Evolutionary conservation across 352 stramenopile species (phyloP), one percentile per base, ranked within the genome.

Genomic region (Globisporangium paroecandrum): DNA sequence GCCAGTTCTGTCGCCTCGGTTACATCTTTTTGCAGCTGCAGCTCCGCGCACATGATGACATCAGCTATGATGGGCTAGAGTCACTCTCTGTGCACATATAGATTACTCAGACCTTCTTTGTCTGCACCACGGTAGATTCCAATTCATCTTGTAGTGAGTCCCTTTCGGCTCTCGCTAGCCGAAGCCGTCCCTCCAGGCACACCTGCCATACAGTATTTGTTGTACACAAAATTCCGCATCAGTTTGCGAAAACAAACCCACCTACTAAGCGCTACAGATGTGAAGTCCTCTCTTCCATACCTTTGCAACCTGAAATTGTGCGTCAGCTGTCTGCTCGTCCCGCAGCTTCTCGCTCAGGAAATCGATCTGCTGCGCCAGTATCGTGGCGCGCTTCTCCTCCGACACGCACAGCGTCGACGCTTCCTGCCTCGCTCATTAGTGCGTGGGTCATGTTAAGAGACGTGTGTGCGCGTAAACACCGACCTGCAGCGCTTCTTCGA

Each of bases 401-500:
- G 53, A 27, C 5, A 15, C 56, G 27, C 66, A 72, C 38, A 62
- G 12, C 13, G n/a, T 10, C 13, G 61, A 58, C 22, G 60, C 69
- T 27, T 66, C 27, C 65, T 75, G 32, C 32, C 32, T 38, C 32
- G 32, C 32, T 38, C 32, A 9, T 38, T 38, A 38, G 32, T 38
- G 32, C 0, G 8, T 7, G 32, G 6, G 0, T 12, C 32, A 38
- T 38, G 1, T 15, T 15, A 12, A 6, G 4, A 56, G 20, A 4
- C 18, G 36, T 4, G 12, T 15, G 15, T 18, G 24, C 3, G 6
- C n/a, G 24, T n/a, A 58, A n/a, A 32, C 36, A 46, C 66, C 0
- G 20, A 82, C 76, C 51, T 77, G 66, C n/a, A 82, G 62, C 32
- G 69, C 62, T 22, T 32, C n/a, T 32, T 82, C 73, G 13, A 80